Evolutionary conservation across 2,329 filamentous ascomycete species (phyloP).

Genomic region (Botrytis aclada): DNA sequence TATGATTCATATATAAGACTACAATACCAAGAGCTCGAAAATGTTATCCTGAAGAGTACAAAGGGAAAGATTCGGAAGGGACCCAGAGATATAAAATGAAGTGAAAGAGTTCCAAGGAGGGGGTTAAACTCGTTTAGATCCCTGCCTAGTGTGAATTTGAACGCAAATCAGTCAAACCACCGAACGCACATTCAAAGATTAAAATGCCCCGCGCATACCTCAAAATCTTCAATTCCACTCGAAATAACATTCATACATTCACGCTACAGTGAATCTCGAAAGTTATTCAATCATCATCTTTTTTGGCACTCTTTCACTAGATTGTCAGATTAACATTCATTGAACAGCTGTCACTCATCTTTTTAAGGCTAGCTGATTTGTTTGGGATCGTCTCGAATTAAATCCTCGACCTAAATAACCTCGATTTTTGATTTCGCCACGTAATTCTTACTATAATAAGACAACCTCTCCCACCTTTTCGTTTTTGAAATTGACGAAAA

Average conservation of each 20-base stretch:
- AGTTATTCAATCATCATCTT: constrained; percentile 1
- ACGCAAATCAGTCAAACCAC: constrained; percentile 7
- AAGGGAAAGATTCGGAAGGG: not conserved
- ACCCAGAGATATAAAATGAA: not conserved
- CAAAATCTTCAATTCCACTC: constrained; percentile 9
- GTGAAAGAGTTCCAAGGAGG: not conserved
- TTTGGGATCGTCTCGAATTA: not conserved
- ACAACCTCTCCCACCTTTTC: not conserved
- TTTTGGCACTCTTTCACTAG: constrained; percentile 21
- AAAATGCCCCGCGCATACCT: constrained; percentile 18
- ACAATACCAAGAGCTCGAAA: not conserved
- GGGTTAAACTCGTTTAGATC: constrained; percentile 3
- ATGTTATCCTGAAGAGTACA: not conserved
- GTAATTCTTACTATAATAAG: not conserved
- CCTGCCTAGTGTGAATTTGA: constrained; percentile 12
- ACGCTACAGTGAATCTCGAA: constrained; percentile 1
- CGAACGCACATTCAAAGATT: constrained; percentile 4
- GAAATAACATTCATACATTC: not conserved
- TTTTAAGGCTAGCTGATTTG: not conserved
- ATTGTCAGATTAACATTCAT: constrained; percentile 5
- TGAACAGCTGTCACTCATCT: not conserved
- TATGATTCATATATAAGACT: not conserved
- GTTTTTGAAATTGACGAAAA: not conserved
- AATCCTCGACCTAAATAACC: not conserved
- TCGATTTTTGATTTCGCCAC: not conserved